phyloP scores from a whole-genome alignment of 306 rosid species.

The Corylus heterophylla region DNA sequence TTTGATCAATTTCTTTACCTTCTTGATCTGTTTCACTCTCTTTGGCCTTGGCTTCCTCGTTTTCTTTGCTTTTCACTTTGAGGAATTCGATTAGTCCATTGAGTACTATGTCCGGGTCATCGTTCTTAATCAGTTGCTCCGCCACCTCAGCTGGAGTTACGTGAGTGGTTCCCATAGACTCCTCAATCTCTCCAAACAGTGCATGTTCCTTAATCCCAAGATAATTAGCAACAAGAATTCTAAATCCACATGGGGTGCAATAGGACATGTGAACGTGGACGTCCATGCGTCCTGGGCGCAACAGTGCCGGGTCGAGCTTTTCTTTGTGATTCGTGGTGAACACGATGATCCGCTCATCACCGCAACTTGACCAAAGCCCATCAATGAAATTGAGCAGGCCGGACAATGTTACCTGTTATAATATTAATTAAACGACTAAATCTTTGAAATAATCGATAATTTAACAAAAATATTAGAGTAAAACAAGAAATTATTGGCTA shows the following conservation, averaged over 20 bases:
- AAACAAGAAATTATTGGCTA: too few relatives aligned
- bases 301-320: slow-evolving; percentile 43
- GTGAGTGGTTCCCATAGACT: slow-evolving; percentile 8
- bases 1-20: background rate
- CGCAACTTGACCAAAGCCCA: slow-evolving; percentile 54
- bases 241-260: slow-evolving; percentile 46
- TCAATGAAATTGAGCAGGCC: slow-evolving; percentile 53
- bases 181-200: slow-evolving; percentile 30
- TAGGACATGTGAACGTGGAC: slow-evolving; percentile 55
- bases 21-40: slow-evolving; percentile 2
- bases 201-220: slow-evolving; percentile 39
- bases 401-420: slow-evolving; percentile 38
- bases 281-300: slow-evolving; percentile 56
- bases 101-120: slow-evolving; percentile 13
- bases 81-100: slow-evolving; percentile 32
- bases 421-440: too few relatives aligned
- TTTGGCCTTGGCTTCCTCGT: slow-evolving; percentile 29
- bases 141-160: slow-evolving; percentile 48
- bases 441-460: too few relatives aligned
- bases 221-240: slow-evolving; percentile 34
- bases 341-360: slow-evolving; percentile 51
- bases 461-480: background rate
- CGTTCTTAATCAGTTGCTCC: slow-evolving; percentile 36
- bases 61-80: slow-evolving; percentile 21
- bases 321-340: slow-evolving; percentile 55